Evolutionary conservation across 73 alveolate species (phyloP), one percentile per base, ranked within the genome.

Genomic region (Uronychia setigera): DNA sequence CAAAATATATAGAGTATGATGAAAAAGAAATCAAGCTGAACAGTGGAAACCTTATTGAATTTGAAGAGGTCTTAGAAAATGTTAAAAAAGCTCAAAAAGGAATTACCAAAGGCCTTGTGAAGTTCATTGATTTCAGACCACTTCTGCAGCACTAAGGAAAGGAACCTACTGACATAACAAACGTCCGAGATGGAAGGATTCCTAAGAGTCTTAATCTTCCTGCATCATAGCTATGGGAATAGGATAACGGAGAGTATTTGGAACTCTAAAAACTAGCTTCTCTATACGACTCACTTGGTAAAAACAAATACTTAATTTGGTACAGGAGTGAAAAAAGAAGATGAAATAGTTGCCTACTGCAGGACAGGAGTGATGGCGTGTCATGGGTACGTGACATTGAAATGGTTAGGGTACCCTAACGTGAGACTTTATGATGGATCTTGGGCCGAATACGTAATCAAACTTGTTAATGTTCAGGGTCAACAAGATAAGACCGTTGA

Each of bases 371-470:
- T 26, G 14, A 5, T 13, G 1, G 85, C 85, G 26, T 33, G 74
- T 9, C 19, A 27, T 1, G 77, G n/a, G 1, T 1, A 1, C 14
- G 58, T 79, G 25, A 33, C 77, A 34, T 29, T 35, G 19, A 31
- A 31, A 33, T 75, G 26, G 35, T 31, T 29, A 14, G 85, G 85
- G 13, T 79, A 33, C 35, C 31, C 26, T 5, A 79, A 79, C 35
- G 76, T 79, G 5, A 79, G 29, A 35, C 76, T 79, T 1, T 79
- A 33, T 79, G 85, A 79, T 34, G 77, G 77, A 29, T 33, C 77
- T 14, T 79, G 85, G 85, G 35, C 77, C 35, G 85, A 79, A 31
- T 79, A 79, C 34, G 85, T 75, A 5, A 14, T 60, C 5, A 77
- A 14, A 9, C 9, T 77, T 77, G 28, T 30, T 13, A 26, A 26